Base-by-base conservation (phyloP, 257 asterid genomes). In the Schizonepeta tenuifolia region DNA sequence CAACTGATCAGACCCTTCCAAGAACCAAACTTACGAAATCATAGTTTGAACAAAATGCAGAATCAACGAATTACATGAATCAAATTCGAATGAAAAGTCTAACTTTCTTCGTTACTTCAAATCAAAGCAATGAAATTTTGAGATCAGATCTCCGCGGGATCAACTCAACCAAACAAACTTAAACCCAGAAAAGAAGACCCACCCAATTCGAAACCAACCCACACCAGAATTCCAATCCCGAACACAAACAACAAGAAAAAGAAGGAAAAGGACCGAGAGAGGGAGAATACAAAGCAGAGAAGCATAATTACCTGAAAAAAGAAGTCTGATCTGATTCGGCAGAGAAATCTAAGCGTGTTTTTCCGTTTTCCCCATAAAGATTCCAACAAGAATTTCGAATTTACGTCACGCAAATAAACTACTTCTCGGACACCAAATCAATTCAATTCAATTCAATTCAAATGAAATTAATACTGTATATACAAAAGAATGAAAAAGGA, bases 61-160 rank as follows among this genome's bases (percentile, higher is more conserved):
- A 59, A 79, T 33, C 36, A 65, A 41, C 65, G 33, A 12, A 40
- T n/a, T 60, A 33, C 15, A 65, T 8, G 56, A 58, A 64, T 74
- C 77, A 65, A 60, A 21, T 31, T 70, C 56, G 22, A 33, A 58
- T 63, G 24, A 43, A 12, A 78, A 38, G 26, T 47, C 69, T 9
- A 60, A 57, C 38, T 71, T 57, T 54, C 65, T 73, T 24, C 15
- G 20, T 15, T 7, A 59, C 72, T 65, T 44, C 20, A 75, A 59
- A 65, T 58, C 65, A 62, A 63, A 56, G 33, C 50, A 68, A 41
- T 12, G 17, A 4, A 56, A 55, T 61, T 68, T 56, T 7, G 50
- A 24, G 70, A 82, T 72, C 78, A 79, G 86, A 82, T 82, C 83
- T 78, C 76, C 8, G 44, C 65, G 50, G 40, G 81, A 78, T 71